Evolutionary conservation across 164 flowering plant species (phyloP), one percentile per base, ranked within the genome.

Genomic region (Aristolochia fimbriata): DNA sequence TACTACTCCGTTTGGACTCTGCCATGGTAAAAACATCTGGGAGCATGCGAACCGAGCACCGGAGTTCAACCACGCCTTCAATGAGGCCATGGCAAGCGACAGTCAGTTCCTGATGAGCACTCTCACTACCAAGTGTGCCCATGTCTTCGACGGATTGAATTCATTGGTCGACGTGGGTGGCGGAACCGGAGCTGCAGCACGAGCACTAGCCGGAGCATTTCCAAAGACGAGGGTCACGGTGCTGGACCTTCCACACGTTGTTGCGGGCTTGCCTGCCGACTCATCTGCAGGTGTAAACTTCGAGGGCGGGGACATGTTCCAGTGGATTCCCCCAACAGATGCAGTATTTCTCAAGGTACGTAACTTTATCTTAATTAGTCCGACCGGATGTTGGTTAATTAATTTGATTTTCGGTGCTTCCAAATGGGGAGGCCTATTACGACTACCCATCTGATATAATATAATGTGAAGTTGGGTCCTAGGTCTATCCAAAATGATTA

Each of bases 241-340:
- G 27, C 45, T 78, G 13, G 80, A 80, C 33, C 80, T n/a, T n/a
- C n/a, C n/a, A n/a, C n/a, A n/a, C n/a, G n/a, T n/a, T n/a, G n/a
- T n/a, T n/a, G n/a, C n/a, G n/a, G n/a, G n/a, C n/a, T n/a, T n/a
- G n/a, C n/a, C n/a, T n/a, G n/a, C n/a, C n/a, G n/a, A n/a, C n/a
- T n/a, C n/a, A n/a, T n/a, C n/a, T n/a, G n/a, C n/a, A n/a, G n/a
- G n/a, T n/a, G n/a, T n/a, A n/a, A n/a, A n/a, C n/a, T n/a, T n/a
- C n/a, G n/a, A n/a, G n/a, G n/a, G n/a, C n/a, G n/a, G n/a, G n/a
- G n/a, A n/a, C n/a, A n/a, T n/a, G n/a, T n/a, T n/a, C n/a, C n/a
- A n/a, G n/a, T n/a, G n/a, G n/a, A n/a, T n/a, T n/a, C 74, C 74
- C 43, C 41, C 51, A 9, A 68, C 76, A 3, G 70, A 76, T 62